Percentiles rank a stretch among this genome's conserved stretches.
phyloP scores from a whole-genome alignment of 768 basidiomycete species.

The Calocybe indica region DNA sequence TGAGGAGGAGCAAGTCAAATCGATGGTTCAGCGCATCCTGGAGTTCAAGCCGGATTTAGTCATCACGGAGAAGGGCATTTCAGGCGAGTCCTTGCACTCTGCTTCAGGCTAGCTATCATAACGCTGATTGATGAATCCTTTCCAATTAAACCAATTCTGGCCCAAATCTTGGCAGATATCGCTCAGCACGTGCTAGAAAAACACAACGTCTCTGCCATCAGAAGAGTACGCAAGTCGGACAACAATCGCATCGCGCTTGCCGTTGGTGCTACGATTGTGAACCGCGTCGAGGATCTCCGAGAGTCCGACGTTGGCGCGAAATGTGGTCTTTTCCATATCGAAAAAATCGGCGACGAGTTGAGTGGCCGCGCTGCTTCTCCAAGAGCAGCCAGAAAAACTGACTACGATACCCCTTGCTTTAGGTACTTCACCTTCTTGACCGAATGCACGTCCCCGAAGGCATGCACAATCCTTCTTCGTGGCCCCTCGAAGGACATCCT shows the following conservation, averaged over 20 bases:
- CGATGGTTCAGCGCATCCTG: conserved; percentile 74
- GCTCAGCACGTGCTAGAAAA: conserved; percentile 90
- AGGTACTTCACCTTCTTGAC: conserved; percentile 97
- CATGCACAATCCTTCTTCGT: conserved; percentile 95
- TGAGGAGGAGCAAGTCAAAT: conserved; percentile 95
- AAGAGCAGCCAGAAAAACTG: too few species aligned
- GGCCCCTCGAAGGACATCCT: conserved; percentile 98
- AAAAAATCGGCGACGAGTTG: conserved; percentile 95
- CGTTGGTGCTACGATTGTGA: conserved; percentile 94
- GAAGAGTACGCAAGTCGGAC: conserved; percentile 97
- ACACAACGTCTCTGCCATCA: conserved; percentile 85
- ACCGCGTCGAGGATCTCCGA: conserved; percentile 90
- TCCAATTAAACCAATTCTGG: background rate
- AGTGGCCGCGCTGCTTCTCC: background rate
- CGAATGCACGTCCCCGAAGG: conserved; percentile 87
- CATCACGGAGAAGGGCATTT: conserved; percentile 97
- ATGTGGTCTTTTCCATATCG: conserved; percentile 95
- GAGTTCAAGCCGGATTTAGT: conserved; percentile 95
- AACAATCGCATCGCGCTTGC: conserved; percentile 98
- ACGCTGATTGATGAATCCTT: background rate
- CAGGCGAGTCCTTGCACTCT: conserved; percentile 53
- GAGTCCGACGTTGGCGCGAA: conserved; percentile 88
- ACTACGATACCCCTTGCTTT: background rate
- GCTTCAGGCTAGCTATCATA: too few species aligned
- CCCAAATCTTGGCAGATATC: conserved; percentile 49